Conservation (phyloP, 345 rosid species). For the Euphorbia lathyris region DNA sequence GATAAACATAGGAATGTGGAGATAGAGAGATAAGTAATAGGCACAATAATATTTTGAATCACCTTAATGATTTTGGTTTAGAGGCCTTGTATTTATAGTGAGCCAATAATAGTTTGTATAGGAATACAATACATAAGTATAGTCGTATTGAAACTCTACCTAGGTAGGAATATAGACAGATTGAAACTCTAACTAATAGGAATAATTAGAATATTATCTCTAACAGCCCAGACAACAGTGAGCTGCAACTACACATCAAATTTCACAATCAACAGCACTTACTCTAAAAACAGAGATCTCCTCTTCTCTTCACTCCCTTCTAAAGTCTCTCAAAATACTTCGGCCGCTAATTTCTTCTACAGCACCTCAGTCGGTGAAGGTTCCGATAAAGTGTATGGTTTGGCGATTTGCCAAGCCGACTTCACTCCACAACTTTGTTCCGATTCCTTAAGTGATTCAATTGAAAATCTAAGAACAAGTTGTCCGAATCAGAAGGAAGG, state of each 20-base stretch:
- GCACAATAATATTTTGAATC: no score
- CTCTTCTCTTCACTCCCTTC: conserved; percentile 30
- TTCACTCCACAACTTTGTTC: not conserved
- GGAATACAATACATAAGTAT: no score
- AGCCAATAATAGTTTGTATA: no score
- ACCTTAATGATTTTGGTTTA: no score
- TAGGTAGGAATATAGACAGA: no score
- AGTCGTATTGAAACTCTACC: no score
- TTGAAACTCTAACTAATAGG: no score
- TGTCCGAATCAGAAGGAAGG: not conserved
- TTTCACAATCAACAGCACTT: conserved; percentile 23
- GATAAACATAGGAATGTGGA: no score
- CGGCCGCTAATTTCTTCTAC: conserved; percentile 21
- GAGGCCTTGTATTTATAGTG: no score
- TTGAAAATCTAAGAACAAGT: not conserved
- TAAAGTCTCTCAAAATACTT: conserved; percentile 8
- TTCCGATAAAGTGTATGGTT: conserved; percentile 20
- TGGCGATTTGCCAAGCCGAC: not conserved
- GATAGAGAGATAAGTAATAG: no score
- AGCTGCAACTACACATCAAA: conserved; percentile 27
- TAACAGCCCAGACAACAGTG: no score
- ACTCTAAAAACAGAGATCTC: conserved; percentile 26
- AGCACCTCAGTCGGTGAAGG: conserved; percentile 25
- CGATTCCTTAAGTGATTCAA: not conserved
- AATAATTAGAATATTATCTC: no score